Evolutionary conservation across 257 asterid species (phyloP).

Genomic region (Plantago ovata): DNA sequence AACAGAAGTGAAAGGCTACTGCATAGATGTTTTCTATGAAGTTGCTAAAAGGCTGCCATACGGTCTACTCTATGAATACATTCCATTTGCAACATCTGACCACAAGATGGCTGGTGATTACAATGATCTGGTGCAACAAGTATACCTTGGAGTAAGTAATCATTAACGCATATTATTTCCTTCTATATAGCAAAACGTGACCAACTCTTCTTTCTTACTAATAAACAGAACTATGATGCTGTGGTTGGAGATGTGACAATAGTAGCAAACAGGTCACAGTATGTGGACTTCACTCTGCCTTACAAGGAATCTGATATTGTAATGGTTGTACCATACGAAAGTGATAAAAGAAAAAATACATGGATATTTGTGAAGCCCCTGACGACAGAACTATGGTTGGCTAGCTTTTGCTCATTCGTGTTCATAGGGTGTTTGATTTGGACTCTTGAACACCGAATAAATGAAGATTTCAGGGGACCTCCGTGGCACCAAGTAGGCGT

Average conservation of each 20-base stretch:
- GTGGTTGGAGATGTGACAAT: constrained; percentile 40
- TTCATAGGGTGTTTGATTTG: constrained; percentile 30
- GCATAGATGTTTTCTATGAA: constrained; percentile 30
- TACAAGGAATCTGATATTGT: constrained; percentile 30
- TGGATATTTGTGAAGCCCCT: constrained; percentile 39
- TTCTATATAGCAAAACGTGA: not conserved
- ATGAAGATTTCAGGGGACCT: constrained; percentile 38
- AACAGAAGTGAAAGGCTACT: constrained; percentile 19
- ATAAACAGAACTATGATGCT: constrained; percentile 32
- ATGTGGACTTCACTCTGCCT: constrained; percentile 43
- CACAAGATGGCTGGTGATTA: constrained; percentile 19
- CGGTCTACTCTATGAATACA: constrained; percentile 26
- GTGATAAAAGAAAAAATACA: constrained; percentile 23
- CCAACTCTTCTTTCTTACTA: constrained; percentile 3
- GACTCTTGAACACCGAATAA: constrained; percentile 36
- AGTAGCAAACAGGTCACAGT: constrained; percentile 30
- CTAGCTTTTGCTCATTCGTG: constrained; percentile 32
- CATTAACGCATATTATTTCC: not conserved
- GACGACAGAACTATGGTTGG: constrained; percentile 35
- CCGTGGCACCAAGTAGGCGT: constrained; percentile 47
- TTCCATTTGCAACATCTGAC: constrained; percentile 28
- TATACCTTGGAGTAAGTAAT: constrained; percentile 26
- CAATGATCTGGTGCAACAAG: constrained; percentile 24
- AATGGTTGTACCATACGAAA: constrained; percentile 29
- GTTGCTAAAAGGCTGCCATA: constrained; percentile 27